These are phyloP conservation scores for Solanum chiquidenum DNA, from an alignment of 257 asterid species.

Conservation along the genomic window DNA sequence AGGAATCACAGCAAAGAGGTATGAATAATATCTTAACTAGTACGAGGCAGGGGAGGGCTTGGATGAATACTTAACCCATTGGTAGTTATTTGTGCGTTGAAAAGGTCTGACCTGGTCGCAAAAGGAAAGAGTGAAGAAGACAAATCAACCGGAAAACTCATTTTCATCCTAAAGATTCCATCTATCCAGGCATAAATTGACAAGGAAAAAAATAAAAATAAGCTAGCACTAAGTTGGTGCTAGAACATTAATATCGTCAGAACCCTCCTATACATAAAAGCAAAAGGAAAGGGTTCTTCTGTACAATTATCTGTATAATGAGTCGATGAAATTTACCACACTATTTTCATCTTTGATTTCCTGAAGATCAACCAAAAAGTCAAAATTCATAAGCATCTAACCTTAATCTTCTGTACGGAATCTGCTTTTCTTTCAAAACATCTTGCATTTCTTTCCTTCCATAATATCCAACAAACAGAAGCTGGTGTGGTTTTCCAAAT, in stretches of 20 bases:
- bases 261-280: not conserved
- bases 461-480: not conserved
- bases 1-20: slow-evolving; percentile 99
- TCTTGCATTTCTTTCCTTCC: not conserved
- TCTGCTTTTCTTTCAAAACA: not conserved
- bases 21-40: not conserved
- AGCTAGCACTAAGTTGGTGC: not conserved
- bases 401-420: not conserved
- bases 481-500: not conserved
- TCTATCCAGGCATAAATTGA: not conserved
- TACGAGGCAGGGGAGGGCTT: not conserved
- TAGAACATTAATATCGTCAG: not conserved
- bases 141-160: not conserved
- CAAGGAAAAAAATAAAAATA: not conserved
- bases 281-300: not conserved
- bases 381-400: not conserved
- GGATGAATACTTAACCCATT: not conserved
- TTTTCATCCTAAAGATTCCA: not conserved
- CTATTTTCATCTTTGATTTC: not conserved
- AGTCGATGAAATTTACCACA: not conserved
- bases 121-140: not conserved
- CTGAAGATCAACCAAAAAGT: not conserved
- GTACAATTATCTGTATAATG: not conserved
- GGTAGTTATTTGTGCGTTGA: not conserved
- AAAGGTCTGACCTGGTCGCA: not conserved